These are phyloP conservation scores for Candida koratica DNA, from an alignment of 805 yeast genomes.

Conservation along the genomic window DNA sequence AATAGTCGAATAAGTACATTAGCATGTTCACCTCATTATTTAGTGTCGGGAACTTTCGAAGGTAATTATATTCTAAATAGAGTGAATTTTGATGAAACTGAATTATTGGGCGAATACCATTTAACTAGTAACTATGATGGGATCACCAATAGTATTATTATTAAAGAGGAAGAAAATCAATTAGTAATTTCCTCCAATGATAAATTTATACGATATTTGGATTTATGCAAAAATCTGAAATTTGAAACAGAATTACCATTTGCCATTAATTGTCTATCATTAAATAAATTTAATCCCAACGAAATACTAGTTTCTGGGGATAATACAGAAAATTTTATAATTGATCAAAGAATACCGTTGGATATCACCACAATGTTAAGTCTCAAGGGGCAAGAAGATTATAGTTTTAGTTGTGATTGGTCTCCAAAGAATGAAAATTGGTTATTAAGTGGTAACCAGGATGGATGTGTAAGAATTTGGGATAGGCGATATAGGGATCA, in stretches of 20 bases:
- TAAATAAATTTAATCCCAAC: slow-evolving; percentile 35
- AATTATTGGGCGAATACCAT: slow-evolving; percentile 31
- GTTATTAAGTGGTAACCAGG: slow-evolving; percentile 58
- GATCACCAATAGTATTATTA: slow-evolving; percentile 47
- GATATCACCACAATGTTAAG: slow-evolving; percentile 14
- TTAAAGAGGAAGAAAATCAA: slow-evolving; percentile 27
- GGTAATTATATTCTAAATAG: slow-evolving; percentile 44
- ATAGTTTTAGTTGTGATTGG: slow-evolving; percentile 62
- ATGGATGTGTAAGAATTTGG: slow-evolving; percentile 51
- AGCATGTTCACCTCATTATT: slow-evolving; percentile 36
- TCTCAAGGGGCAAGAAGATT: slow-evolving; percentile 49
- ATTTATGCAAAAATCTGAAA: slow-evolving; percentile 23
- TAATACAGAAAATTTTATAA: slow-evolving; percentile 35
- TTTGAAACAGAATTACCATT: slow-evolving; percentile 30
- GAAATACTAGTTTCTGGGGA: slow-evolving; percentile 52
- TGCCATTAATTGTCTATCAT: slow-evolving; percentile 49
- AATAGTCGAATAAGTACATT: slow-evolving; percentile 47
- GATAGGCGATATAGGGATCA: slow-evolving; percentile 40
- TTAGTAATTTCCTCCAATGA: slow-evolving; percentile 52
- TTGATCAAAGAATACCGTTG: slow-evolving; percentile 38
- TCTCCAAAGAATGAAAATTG: slow-evolving; percentile 35
- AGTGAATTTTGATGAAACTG: slow-evolving; percentile 21
- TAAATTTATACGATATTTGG: slow-evolving; percentile 37
- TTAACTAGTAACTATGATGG: slow-evolving; percentile 45
- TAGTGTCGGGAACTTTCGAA: slow-evolving; percentile 52